Conservation (phyloP, 1,139 yeast species). For the Kodamaea fungicola region DNA sequence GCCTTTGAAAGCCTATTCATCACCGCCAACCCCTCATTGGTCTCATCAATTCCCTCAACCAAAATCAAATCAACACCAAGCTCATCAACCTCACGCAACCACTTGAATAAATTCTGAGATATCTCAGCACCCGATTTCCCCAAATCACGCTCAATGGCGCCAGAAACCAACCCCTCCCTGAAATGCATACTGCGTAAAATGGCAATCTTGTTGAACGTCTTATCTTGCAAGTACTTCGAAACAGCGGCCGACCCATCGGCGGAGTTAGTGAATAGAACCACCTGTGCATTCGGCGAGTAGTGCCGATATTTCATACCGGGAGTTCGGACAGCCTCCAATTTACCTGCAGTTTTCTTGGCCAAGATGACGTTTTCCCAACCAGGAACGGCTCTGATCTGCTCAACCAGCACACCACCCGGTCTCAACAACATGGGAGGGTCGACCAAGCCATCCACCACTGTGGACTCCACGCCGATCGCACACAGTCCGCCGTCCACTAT, state of each 20-base stretch:
- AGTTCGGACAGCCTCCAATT: slow-evolving; percentile 73
- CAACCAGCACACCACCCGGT: slow-evolving; percentile 91
- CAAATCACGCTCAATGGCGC: slow-evolving; percentile 37
- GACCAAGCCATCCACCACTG: slow-evolving; percentile 87
- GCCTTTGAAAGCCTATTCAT: slow-evolving; percentile 92
- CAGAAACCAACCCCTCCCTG: slow-evolving; percentile 19
- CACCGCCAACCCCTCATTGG: slow-evolving; percentile 83
- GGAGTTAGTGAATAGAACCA: slow-evolving; percentile 59
- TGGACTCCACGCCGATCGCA: slow-evolving; percentile 88
- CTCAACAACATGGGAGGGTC: slow-evolving; percentile 83
- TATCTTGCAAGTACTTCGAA: slow-evolving; percentile 20
- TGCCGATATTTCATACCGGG: slow-evolving; percentile 98
- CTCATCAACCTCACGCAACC: slow-evolving; percentile 71
- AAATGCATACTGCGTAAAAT: slow-evolving; percentile 43
- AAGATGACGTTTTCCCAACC: slow-evolving; percentile 72
- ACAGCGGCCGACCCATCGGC: slow-evolving; percentile 40
- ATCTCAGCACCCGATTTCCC: slow-evolving; percentile 63
- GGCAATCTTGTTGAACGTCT: slow-evolving; percentile 36
- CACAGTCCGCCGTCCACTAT: slow-evolving; percentile 90
- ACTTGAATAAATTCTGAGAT: slow-evolving; percentile 69
- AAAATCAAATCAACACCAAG: slow-evolving; percentile 58
- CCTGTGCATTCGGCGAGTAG: slow-evolving; percentile 87
- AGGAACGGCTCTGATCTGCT: slow-evolving; percentile 50
- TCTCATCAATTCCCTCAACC: slow-evolving; percentile 70
- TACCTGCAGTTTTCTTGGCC: slow-evolving; percentile 64